Percentiles rank a stretch among this genome's conserved stretches.
Conservation (phyloP, 306 rosid species). For the Vigna hirtella region DNA sequence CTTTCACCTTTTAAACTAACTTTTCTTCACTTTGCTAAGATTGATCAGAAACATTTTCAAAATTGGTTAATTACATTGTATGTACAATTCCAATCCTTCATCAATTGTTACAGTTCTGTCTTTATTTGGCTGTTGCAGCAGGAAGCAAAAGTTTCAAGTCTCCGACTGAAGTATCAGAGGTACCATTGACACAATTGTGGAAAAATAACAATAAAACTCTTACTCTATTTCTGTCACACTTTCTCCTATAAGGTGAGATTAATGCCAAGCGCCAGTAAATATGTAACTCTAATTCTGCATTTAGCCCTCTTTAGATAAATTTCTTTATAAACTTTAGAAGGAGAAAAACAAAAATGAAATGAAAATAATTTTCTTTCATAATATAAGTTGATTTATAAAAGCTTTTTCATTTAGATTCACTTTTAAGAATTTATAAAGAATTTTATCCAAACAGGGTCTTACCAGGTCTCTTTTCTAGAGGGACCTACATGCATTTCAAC, state of each 20-base stretch:
- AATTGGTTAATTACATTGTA: background rate
- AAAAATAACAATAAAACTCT: background rate
- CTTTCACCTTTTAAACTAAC: background rate
- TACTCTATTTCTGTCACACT: background rate
- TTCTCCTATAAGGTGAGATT: background rate
- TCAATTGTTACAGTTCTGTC: conserved; percentile 13
- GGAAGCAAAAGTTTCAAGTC: conserved; percentile 25
- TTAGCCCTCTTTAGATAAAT: background rate
- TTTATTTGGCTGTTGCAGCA: conserved; percentile 32
- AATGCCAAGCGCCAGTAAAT: background rate
- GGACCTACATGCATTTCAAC: background rate
- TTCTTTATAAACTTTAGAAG: background rate
- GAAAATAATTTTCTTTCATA: background rate
- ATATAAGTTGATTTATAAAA: background rate
- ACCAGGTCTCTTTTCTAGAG: background rate
- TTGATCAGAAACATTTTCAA: conserved; percentile 30
- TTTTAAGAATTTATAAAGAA: background rate
- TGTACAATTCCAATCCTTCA: conserved; percentile 16
- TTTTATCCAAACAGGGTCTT: background rate
- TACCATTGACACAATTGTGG: background rate
- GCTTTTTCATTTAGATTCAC: background rate
- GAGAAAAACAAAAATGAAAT: background rate
- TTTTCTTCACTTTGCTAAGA: background rate
- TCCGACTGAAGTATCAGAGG: conserved; percentile 36
- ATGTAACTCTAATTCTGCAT: background rate